Conservation (phyloP, 2,329 filamentous ascomycete genomes). For the Penicillium sp. region DNA sequence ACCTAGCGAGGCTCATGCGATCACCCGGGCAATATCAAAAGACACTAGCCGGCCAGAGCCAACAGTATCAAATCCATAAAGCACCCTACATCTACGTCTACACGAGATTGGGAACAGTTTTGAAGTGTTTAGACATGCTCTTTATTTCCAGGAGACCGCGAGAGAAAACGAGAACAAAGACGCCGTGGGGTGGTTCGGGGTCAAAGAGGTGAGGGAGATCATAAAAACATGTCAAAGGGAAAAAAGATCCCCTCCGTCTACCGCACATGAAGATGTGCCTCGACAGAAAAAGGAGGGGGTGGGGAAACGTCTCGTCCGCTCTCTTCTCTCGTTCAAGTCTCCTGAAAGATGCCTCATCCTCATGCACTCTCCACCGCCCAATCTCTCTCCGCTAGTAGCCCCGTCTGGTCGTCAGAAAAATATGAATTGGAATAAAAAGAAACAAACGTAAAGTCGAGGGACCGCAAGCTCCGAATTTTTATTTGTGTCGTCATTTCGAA, state of each 20-base stretch:
- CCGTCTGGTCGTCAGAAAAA: constrained; percentile 30
- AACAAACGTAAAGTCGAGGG: constrained; percentile 28
- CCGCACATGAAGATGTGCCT: constrained; percentile 5
- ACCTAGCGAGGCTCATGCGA: no score
- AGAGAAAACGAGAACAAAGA: constrained; percentile 30
- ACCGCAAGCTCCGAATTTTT: constrained; percentile 30
- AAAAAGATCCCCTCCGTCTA: constrained; percentile 16
- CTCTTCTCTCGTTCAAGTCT: constrained; percentile 27
- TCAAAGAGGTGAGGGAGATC: constrained; percentile 29
- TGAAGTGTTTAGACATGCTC: constrained; percentile 31
- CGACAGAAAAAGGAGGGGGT: constrained; percentile 11
- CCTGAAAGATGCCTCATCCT: constrained; percentile 22
- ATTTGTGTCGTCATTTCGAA: constrained; percentile 27
- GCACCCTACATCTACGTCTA: constrained; percentile 8
- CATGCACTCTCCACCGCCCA: constrained; percentile 22
- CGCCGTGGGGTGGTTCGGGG: constrained; percentile 26
- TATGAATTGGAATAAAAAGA: constrained; percentile 24
- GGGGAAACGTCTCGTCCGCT: constrained; percentile 23
- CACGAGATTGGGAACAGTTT: constrained; percentile 18
- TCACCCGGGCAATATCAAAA: not conserved
- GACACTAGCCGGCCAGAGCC: not conserved
- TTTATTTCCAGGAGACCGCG: constrained; percentile 34
- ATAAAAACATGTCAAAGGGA: constrained; percentile 23
- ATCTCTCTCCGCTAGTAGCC: constrained; percentile 30
- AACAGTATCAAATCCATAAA: not conserved